phyloP scores from a whole-genome alignment of 345 rosid genomes.

The Arabidopsis suecica region DNA sequence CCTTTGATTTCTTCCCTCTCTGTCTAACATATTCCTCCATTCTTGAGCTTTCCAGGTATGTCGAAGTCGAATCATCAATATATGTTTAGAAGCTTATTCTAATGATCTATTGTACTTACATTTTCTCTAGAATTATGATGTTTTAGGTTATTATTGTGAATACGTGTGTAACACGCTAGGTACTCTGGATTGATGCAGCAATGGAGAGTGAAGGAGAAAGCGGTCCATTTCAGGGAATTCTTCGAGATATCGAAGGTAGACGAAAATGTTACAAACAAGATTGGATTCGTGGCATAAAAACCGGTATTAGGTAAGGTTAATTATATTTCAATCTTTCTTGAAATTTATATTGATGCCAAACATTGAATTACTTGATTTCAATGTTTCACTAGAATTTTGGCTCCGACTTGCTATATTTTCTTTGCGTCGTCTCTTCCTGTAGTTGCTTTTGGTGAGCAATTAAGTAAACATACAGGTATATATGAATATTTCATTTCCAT shows the following conservation, averaged over 20 bases:
- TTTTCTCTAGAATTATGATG: background rate
- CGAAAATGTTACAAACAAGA: slow-evolving; percentile 66
- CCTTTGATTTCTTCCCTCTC: slow-evolving; percentile 4
- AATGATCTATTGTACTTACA: background rate
- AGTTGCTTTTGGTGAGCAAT: slow-evolving; percentile 88
- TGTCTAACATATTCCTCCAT: background rate
- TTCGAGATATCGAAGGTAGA: slow-evolving; percentile 67
- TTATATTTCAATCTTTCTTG: background rate
- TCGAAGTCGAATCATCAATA: background rate
- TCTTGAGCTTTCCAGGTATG: slow-evolving; percentile 39
- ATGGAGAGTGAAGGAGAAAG: slow-evolving; percentile 57
- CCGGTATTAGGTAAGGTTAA: slow-evolving; percentile 56
- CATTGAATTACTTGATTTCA: slow-evolving; percentile 5
- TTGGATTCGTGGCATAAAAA: slow-evolving; percentile 57
- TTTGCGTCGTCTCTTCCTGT: slow-evolving; percentile 93
- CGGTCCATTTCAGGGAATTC: slow-evolving; percentile 72
- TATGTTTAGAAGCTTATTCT: slow-evolving; percentile 10
- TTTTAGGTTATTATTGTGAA: background rate
- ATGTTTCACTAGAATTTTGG: slow-evolving; percentile 58
- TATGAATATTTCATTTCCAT: background rate
- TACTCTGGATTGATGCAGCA: slow-evolving; percentile 36
- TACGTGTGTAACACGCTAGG: slow-evolving; percentile 9
- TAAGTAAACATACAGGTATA: slow-evolving; percentile 77
- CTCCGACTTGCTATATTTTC: slow-evolving; percentile 76
- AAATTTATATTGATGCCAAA: slow-evolving; percentile 5